A percentile compares a stretch with the other conserved stretches of the same genome.
Conservation (phyloP, 352 stramenopile genomes). For the Phytophthora pseudosyringae region DNA sequence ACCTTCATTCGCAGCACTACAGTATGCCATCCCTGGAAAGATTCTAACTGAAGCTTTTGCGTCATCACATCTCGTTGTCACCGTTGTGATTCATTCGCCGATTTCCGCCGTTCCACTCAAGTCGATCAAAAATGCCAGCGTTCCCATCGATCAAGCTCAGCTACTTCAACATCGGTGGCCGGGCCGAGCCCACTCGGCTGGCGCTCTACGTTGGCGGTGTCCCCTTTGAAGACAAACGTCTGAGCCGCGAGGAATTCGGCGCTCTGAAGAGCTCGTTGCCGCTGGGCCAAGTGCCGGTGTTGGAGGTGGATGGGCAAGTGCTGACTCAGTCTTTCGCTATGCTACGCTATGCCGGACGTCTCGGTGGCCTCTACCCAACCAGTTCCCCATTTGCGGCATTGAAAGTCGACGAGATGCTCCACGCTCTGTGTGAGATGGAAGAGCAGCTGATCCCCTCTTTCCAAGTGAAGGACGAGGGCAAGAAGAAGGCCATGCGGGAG, state of each 20-base stretch:
- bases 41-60: no score
- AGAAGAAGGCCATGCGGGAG: constrained; percentile 46
- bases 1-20: no score
- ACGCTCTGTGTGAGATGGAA: constrained; percentile 39
- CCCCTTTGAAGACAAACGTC: constrained; percentile 60
- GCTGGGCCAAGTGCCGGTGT: constrained; percentile 53
- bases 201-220: constrained; percentile 61
- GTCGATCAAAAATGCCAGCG: constrained; percentile 19
- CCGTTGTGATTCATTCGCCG: no score
- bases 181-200: constrained; percentile 57
- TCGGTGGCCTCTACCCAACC: constrained; percentile 59
- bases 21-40: no score
- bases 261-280: constrained; percentile 49
- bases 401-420: constrained; percentile 63
- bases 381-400: constrained; percentile 46
- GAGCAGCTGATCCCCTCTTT: constrained; percentile 39
- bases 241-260: constrained; percentile 43
- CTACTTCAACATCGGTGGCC: constrained; percentile 53
- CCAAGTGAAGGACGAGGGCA: constrained; percentile 37
- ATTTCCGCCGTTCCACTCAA: no score
- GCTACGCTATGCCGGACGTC: constrained; percentile 67
- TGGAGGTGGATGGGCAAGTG: constrained; percentile 61
- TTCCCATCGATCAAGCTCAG: constrained; percentile 60
- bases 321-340: constrained; percentile 70
- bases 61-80: no score